These are phyloP conservation scores for Ceratocystis alfenasii DNA, from an alignment of 2,329 filamentous ascomycete species.

Conservation along the genomic window DNA sequence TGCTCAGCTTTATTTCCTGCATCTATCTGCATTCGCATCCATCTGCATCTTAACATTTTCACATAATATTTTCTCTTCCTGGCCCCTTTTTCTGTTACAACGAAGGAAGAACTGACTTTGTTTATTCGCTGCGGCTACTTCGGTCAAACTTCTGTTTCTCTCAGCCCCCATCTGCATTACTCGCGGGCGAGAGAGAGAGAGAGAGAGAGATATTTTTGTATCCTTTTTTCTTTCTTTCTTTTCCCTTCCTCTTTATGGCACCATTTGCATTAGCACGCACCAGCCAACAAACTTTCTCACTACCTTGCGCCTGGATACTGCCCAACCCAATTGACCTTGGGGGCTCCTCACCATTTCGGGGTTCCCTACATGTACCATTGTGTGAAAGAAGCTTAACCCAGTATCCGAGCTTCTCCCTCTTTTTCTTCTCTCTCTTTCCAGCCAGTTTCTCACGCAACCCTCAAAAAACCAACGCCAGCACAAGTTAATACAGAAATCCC, in stretches of 20 bases:
- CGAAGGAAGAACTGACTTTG: background rate
- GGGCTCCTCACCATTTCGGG: background rate
- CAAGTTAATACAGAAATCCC: background rate
- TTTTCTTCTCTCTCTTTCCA: constrained; percentile 8
- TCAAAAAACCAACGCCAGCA: background rate
- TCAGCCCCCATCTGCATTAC: background rate
- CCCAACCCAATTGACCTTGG: background rate
- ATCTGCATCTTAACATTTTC: background rate
- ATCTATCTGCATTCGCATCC: background rate
- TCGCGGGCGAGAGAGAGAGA: background rate
- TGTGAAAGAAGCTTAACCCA: constrained; percentile 9
- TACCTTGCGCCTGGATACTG: background rate
- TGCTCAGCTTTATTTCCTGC: background rate
- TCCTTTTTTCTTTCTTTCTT: background rate
- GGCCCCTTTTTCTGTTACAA: background rate
- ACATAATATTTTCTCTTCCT: background rate
- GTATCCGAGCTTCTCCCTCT: constrained; percentile 6
- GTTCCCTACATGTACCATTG: constrained; percentile 5
- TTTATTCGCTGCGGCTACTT: background rate
- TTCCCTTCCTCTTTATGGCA: background rate
- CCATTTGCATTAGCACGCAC: background rate
- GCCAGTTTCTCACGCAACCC: constrained; percentile 4
- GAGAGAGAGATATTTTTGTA: no score
- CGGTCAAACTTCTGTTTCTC: constrained; percentile 5
- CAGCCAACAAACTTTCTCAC: background rate